Percentiles rank a stretch among this genome's conserved stretches.
These are phyloP conservation scores for Bretziella fagacearum DNA, from an alignment of 2,329 filamentous ascomycete genomes.

Conservation along the genomic window DNA sequence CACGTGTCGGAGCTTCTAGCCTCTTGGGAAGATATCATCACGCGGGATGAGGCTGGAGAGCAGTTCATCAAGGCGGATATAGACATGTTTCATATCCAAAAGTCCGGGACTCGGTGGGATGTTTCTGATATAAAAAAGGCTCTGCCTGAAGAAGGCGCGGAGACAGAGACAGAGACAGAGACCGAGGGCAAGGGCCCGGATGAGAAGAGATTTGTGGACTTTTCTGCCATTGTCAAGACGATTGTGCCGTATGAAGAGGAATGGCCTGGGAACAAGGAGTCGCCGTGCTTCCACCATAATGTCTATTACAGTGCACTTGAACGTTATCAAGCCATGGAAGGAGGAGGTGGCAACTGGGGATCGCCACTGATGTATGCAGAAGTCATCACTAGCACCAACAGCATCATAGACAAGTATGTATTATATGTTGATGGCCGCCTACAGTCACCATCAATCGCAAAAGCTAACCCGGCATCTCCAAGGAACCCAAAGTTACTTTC, in stretches of 20 bases:
- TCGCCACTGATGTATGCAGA: conserved; percentile 70
- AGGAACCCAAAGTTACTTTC: conserved; percentile 65
- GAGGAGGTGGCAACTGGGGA: conserved; percentile 52
- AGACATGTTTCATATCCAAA: conserved; percentile 67
- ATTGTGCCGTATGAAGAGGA: conserved; percentile 54
- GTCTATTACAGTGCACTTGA: conserved; percentile 57
- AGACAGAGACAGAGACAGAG: conserved; percentile 1
- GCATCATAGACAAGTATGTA: conserved; percentile 66
- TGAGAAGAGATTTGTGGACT: conserved; percentile 51
- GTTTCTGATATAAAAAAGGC: conserved; percentile 26
- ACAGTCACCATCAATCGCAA: too few relatives aligned
- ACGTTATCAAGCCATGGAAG: conserved; percentile 40
- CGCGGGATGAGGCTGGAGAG: conserved; percentile 40
- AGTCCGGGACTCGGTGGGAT: conserved; percentile 42
- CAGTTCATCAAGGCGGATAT: conserved; percentile 65
- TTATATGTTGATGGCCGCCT: too few relatives aligned
- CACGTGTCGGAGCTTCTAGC: conserved; percentile 49
- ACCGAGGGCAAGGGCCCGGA: conserved; percentile 13
- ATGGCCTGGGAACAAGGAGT: conserved; percentile 53
- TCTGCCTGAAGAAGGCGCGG: too few relatives aligned
- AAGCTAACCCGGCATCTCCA: too few relatives aligned
- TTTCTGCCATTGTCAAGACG: conserved; percentile 54
- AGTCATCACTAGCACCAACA: conserved; percentile 87
- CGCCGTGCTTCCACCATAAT: conserved; percentile 73
- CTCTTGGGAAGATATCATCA: conserved; percentile 50